A percentile compares a stretch with the other conserved stretches of the same genome.
Evolutionary conservation across 2,329 filamentous ascomycete species (phyloP).

Genomic region (Xylaria arbuscula): DNA sequence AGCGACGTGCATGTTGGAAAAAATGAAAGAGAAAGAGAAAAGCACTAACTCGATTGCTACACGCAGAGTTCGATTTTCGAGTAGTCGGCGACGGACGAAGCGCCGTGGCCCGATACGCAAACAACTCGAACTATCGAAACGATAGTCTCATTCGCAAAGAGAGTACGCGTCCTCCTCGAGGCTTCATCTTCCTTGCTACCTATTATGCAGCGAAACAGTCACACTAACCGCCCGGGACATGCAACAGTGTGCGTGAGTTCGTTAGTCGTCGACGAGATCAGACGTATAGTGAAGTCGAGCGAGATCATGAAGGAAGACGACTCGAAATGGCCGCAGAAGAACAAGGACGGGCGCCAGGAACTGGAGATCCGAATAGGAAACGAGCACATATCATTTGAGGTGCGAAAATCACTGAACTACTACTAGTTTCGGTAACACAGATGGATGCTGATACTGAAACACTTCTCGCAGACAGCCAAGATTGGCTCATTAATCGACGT

Average conservation of each 20-base stretch:
- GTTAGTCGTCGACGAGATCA: conserved; percentile 90
- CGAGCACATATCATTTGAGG: conserved; percentile 98
- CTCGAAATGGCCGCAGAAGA: conserved; percentile 98
- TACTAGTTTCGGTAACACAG: conserved; percentile 6
- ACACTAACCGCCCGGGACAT: conserved; percentile 16
- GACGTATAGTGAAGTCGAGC: conserved; percentile 95
- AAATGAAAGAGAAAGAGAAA: conserved; percentile 33
- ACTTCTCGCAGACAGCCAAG: conserved; percentile 81
- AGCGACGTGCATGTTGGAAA: background rate
- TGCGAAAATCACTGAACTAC: conserved; percentile 53
- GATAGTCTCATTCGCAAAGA: conserved; percentile 99
- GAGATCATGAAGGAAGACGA: conserved; percentile 99
- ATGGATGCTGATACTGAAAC: conserved; percentile 23
- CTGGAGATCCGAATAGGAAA: conserved; percentile 93
- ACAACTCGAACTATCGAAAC: conserved; percentile 99
- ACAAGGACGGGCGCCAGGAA: conserved; percentile 97
- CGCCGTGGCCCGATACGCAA: conserved; percentile 94
- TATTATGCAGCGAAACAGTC: background rate
- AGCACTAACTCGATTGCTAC: conserved; percentile 38
- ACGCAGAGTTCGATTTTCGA: conserved; percentile 92
- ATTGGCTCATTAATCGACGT: conserved; percentile 98
- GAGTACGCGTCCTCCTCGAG: conserved; percentile 69
- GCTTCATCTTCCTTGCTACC: background rate
- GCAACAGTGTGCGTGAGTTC: conserved; percentile 91
- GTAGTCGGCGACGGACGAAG: conserved; percentile 92